Evolutionary conservation across 2,329 filamentous ascomycete genomes (phyloP).

Genomic region (Pestalotiopsis sp.): DNA sequence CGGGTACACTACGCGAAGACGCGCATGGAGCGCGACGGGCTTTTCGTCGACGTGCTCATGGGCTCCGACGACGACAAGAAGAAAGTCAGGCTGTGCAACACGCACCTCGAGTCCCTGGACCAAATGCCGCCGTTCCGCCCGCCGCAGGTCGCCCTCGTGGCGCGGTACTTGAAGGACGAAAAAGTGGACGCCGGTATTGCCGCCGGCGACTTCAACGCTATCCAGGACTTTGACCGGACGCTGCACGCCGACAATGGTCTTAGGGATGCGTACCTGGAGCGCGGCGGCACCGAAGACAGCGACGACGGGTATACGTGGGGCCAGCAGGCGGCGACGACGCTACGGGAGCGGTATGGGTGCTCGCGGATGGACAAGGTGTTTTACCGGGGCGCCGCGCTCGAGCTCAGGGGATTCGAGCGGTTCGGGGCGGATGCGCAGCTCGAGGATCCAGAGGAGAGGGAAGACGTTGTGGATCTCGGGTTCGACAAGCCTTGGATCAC

Average conservation of each 20-base stretch:
- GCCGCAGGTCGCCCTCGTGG: slow-evolving; percentile 24
- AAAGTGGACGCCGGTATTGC: slow-evolving; percentile 44
- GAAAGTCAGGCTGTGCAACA: slow-evolving; percentile 28
- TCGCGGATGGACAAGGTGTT: slow-evolving; percentile 57
- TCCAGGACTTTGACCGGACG: slow-evolving; percentile 51
- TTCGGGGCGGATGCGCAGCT: slow-evolving; percentile 50
- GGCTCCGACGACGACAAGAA: slow-evolving; percentile 2
- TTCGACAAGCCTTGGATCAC: slow-evolving; percentile 49
- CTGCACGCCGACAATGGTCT: slow-evolving; percentile 50
- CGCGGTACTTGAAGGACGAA: slow-evolving; percentile 24
- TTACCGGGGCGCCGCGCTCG: slow-evolving; percentile 37
- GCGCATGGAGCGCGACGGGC: slow-evolving; percentile 50
- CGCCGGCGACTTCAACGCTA: slow-evolving; percentile 60
- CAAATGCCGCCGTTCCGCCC: slow-evolving; percentile 26
- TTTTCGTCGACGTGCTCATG: slow-evolving; percentile 51
- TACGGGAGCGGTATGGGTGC: slow-evolving; percentile 46
- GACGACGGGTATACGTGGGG: slow-evolving; percentile 59
- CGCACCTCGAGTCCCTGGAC: slow-evolving; percentile 33
- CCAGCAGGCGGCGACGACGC: slow-evolving; percentile 45
- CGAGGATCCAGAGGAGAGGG: slow-evolving; percentile 31
- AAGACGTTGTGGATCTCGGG: slow-evolving; percentile 23
- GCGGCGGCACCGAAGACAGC: slow-evolving; percentile 49
- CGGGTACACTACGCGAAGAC: slow-evolving; percentile 50
- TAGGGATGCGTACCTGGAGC: slow-evolving; percentile 53
- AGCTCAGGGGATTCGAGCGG: slow-evolving; percentile 38